These are phyloP conservation scores for Xylaria longipes DNA, from an alignment of 495 filamentous ascomycete genomes.

Conservation along the genomic window DNA sequence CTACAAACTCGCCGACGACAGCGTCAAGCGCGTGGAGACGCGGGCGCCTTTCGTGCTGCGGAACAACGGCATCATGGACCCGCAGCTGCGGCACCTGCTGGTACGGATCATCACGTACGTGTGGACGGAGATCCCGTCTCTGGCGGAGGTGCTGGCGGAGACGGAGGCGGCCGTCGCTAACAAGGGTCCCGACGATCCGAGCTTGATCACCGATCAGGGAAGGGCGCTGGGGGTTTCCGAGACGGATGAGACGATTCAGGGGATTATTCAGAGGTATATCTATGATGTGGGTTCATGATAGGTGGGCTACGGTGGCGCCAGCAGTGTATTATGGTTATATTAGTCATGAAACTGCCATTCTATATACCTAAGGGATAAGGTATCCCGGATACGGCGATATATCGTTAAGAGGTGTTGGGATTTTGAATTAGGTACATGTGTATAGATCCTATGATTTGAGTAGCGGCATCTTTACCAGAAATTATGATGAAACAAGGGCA, in stretches of 20 bases:
- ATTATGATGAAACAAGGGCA: no score
- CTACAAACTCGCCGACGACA: background rate
- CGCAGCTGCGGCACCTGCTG: conserved; percentile 4
- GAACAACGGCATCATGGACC: background rate
- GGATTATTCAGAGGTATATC: background rate
- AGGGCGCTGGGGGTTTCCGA: background rate
- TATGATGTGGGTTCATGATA: background rate
- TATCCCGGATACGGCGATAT: background rate
- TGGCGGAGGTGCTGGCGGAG: background rate
- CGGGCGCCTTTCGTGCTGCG: background rate
- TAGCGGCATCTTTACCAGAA: background rate
- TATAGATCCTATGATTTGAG: background rate
- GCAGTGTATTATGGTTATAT: background rate
- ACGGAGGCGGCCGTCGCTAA: background rate
- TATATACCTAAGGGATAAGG: background rate
- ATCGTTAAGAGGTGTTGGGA: background rate
- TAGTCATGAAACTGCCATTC: background rate
- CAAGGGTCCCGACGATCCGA: background rate
- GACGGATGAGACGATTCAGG: background rate
- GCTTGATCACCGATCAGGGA: background rate
- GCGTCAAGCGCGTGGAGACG: background rate
- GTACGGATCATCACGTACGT: background rate
- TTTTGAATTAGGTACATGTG: background rate
- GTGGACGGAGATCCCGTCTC: background rate
- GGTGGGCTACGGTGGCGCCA: background rate